Evolutionary conservation across 176 grass and related monocot species (phyloP).

Genomic region (Canna indica): DNA sequence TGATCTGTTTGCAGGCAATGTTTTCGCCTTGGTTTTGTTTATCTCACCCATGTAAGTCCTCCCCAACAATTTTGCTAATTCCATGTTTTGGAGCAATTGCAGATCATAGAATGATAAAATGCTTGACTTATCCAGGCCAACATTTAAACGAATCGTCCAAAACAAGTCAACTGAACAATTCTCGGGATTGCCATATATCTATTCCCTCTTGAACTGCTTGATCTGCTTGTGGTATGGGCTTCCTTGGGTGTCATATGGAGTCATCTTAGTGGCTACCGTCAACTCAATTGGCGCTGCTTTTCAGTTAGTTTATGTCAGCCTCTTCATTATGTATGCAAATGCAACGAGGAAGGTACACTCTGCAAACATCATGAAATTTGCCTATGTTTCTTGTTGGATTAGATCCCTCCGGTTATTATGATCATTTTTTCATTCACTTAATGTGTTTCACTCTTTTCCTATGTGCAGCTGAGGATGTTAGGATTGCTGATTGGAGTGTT

Average conservation of each 20-base stretch:
- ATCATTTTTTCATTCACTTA: too few relatives aligned
- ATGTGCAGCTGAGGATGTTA: slow-evolving; percentile 59
- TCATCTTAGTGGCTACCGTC: slow-evolving; percentile 64
- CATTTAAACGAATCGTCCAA: slow-evolving; percentile 66
- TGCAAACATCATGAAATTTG: neutral
- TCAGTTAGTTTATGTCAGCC: slow-evolving; percentile 64
- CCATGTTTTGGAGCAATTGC: neutral
- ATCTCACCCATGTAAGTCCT: slow-evolving; percentile 75
- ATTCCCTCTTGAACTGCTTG: slow-evolving; percentile 89
- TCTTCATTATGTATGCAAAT: slow-evolving; percentile 63
- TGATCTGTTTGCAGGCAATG: slow-evolving; percentile 55
- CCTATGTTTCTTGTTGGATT: neutral
- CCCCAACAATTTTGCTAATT: neutral
- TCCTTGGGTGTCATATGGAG: slow-evolving; percentile 75
- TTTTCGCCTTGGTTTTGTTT: slow-evolving; percentile 85
- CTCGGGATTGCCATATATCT: slow-evolving; percentile 82
- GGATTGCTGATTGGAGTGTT: slow-evolving; percentile 41
- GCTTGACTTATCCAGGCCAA: slow-evolving; percentile 42
- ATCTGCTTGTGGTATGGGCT: slow-evolving; percentile 96
- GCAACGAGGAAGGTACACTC: slow-evolving; percentile 37
- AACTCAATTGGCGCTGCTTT: slow-evolving; percentile 76
- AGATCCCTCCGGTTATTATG: neutral
- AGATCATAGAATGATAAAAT: neutral
- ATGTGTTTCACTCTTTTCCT: neutral
- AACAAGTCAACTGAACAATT: slow-evolving; percentile 92